Base-by-base conservation (phyloP, 345 rosid species). In the Gossypium bickii region DNA sequence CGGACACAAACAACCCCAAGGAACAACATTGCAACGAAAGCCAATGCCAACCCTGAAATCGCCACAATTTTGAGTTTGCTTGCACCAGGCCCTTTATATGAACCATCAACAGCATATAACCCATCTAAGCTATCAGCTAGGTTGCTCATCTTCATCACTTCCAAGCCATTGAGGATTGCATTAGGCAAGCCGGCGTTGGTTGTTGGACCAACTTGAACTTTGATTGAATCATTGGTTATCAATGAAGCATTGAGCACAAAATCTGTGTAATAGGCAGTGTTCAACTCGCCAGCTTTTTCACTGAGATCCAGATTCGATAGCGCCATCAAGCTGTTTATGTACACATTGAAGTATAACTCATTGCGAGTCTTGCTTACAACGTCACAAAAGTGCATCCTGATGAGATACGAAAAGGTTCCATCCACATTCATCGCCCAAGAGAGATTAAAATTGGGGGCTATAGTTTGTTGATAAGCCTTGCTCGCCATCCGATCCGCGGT, bases 361-460 rank as follows among this genome's bases (percentile, higher is more conserved):
- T 89, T 84, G 9, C 82, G 87, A 51, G 84, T 78, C 78, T 81
- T 79, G 85, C 97, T 94, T 7, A 86, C 87, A 74, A 94, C 84
- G 83, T 94, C 97, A 78, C 97, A 89, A 75, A 94, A 94, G 72
- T 92, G 98, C 71, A 86, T 12, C 78, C 97, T 83, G 53, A 90
- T 77, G 77, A 90, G 70, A 80, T 94, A 92, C 18, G 85, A 74
- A 74, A 85, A 89, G 57, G 85, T 82, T 0, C 82, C 76, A 57
- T 90, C 93, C 20, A 90, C 90, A 34, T 2, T 72, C 87, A 89
- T 76, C 60, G 72, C 63, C 97, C 93, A 94, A 4, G 89, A 87
- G 51, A 94, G 89, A 62, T 92, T 94, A 80, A 92, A 92, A 56
- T 88, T 87, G 10, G 91, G 84, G 5, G 74, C 75, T 51, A 38